Percentiles rank a stretch among this genome's conserved stretches.
Evolutionary conservation across 1,139 yeast species (phyloP).

Genomic region (Kurtzmaniella quercitrusa): DNA sequence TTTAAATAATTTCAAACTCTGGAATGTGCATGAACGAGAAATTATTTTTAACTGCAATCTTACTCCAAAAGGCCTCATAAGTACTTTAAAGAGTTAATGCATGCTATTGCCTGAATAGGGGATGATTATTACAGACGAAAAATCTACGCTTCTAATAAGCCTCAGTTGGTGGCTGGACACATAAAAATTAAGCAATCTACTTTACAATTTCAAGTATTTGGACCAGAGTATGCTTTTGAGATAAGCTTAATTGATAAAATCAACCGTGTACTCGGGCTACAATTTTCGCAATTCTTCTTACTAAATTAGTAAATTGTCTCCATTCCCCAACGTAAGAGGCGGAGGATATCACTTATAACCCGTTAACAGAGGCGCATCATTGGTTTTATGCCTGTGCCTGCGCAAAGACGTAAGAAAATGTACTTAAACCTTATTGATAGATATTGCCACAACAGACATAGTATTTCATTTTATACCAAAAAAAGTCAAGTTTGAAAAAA

Average conservation of each 20-base stretch:
- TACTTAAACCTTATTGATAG: not conserved
- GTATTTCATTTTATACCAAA: not conserved
- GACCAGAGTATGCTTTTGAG: too few species aligned
- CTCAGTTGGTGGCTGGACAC: not conserved
- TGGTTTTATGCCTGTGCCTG: not conserved
- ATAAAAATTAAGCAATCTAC: too few species aligned
- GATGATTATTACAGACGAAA: not conserved
- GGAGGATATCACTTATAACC: not conserved
- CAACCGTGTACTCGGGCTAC: too few species aligned
- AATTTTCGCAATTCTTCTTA: too few species aligned
- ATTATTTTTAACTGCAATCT: not conserved
- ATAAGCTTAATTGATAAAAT: not conserved
- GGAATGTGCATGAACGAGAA: slow-evolving; percentile 3
- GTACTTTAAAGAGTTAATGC: not conserved
- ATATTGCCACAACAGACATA: not conserved
- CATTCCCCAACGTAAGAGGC: not conserved
- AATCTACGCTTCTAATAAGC: not conserved
- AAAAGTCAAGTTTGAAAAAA: not conserved
- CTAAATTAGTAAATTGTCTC: too few species aligned
- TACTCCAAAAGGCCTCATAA: not conserved
- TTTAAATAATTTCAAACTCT: not conserved
- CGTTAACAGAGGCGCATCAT: not conserved
- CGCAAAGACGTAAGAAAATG: not conserved
- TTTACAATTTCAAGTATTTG: too few species aligned
- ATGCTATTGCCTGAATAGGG: not conserved